phyloP scores from a whole-genome alignment of 371 early-diverging fungal species.

The Mortierella sp. region DNA sequence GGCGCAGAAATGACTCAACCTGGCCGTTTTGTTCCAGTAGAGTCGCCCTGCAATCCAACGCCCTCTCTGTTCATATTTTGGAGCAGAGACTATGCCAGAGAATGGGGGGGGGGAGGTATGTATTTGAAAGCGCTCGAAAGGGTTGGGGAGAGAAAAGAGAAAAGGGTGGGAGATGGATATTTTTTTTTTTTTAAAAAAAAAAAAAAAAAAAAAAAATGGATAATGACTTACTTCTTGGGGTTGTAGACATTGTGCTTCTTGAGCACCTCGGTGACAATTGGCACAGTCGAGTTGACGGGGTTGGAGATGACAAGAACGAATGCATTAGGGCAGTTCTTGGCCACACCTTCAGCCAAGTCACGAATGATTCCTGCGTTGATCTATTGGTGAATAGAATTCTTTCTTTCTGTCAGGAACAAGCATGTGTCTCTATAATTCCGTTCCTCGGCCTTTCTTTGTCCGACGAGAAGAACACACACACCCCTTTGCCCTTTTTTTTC shows the following conservation, averaged over 20 bases:
- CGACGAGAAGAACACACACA: too few species aligned
- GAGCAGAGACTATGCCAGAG: neutral
- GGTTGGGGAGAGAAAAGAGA: too few species aligned
- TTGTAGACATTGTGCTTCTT: slow-evolving; percentile 87
- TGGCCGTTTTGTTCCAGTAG: too few species aligned
- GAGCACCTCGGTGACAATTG: slow-evolving; percentile 83
- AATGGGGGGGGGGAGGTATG: too few species aligned
- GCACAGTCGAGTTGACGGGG: slow-evolving; percentile 91
- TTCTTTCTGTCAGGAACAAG: too few species aligned
- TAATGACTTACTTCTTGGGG: slow-evolving; percentile 73
- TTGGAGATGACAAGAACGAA: slow-evolving; percentile 83
- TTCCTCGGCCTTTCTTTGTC: too few species aligned
- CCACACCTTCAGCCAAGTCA: slow-evolving; percentile 76
- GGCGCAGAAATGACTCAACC: slow-evolving; percentile 76
- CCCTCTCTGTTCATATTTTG: neutral
- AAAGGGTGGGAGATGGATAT: neutral
- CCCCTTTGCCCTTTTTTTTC: too few species aligned
- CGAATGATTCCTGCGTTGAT: slow-evolving; percentile 90
- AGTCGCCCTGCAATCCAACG: neutral
- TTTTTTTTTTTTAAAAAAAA: neutral
- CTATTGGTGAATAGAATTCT: slow-evolving; percentile 5
- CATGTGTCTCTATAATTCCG: too few species aligned
- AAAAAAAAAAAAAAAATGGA: neutral
- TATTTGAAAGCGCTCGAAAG: too few species aligned
- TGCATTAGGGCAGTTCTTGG: slow-evolving; percentile 82